These are phyloP conservation scores for Ramularia collo-cygni DNA, from an alignment of 2,329 filamentous ascomycete species.

Conservation along the genomic window DNA sequence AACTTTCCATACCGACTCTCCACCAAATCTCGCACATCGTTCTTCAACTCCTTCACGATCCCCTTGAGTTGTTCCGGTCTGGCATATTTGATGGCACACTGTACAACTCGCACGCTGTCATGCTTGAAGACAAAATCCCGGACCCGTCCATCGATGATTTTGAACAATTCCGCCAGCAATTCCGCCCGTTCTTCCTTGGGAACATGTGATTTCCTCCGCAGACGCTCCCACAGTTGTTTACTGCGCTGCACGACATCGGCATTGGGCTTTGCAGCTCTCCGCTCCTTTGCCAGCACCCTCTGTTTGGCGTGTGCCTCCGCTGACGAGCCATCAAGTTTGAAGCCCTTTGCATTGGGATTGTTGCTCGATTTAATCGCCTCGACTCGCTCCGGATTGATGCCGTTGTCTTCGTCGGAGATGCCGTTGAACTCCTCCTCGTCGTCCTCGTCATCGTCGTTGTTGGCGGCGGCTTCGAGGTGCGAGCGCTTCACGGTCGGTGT, in stretches of 20 bases:
- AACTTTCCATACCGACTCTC: constrained; percentile 98
- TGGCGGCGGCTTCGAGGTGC: constrained; percentile 25
- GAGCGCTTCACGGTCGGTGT: constrained; percentile 21
- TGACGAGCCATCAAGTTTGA: constrained; percentile 53
- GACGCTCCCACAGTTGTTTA: constrained; percentile 94
- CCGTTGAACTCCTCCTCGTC: constrained; percentile 9
- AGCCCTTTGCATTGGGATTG: constrained; percentile 25
- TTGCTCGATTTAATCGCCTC: constrained; percentile 9
- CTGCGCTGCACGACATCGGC: constrained; percentile 81
- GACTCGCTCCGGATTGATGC: constrained; percentile 9
- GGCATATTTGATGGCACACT: constrained; percentile 95
- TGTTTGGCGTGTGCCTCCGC: constrained; percentile 91
- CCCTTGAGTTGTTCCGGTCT: constrained; percentile 74
- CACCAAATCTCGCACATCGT: constrained; percentile 74
- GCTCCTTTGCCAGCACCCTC: constrained; percentile 77
- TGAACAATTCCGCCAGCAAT: constrained; percentile 82
- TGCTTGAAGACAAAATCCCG: constrained; percentile 98
- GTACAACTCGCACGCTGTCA: constrained; percentile 91
- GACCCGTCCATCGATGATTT: constrained; percentile 82
- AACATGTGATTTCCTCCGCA: constrained; percentile 89
- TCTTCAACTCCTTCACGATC: constrained; percentile 81
- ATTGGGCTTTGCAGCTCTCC: constrained; percentile 87
- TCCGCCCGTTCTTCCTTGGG: constrained; percentile 80
- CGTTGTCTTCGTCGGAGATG: constrained; percentile 8
- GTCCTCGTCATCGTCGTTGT: constrained; percentile 18